Base-by-base conservation (phyloP, 768 basidiomycete species). In the Boletus reticuloceps region DNA sequence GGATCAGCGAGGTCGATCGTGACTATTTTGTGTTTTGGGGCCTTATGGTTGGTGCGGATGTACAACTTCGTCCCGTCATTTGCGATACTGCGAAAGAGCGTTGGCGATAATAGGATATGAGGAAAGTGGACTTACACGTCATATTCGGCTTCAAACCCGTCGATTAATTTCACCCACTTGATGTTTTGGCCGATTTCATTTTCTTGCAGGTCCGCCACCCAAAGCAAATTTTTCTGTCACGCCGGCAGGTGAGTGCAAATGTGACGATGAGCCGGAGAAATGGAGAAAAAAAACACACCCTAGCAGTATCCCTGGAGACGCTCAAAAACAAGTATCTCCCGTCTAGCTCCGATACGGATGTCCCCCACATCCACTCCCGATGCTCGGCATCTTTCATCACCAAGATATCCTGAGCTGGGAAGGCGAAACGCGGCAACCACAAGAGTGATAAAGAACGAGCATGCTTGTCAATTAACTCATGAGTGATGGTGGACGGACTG, bases 61-160 rank as follows among this genome's bases (percentile, higher is more conserved):
- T 84, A 89, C 55, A 91, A 75, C 55, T 76, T 70, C 8, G 84
- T 70, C 19, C 78, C 87, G 48, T 88, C 80, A 62, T 86, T 88
- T 14, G 81, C 78, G 51, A 90, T 73, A 47, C 88, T 91, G 56
- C 20, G 20, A 42, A 20, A 62, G 41, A 52, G 14, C 14, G 55
- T 54, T 22, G 46, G 51, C 20, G 16, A 50, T 17, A 12, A 42
- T 50, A 37, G 29, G 27, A 55, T 27, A 32, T 11, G 36, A 53
- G 14, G 13, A 44, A 43, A 19, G 43, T 13, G 12, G 4, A 69
- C 85, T 54, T 72, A 90, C 88, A 84, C 71, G 11, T 75, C 71
- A 61, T 86, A 91, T 65, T 82, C 79, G 1, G 85, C 80, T 6
- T 84, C 82, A 68, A 83, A 92, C n/a, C 82, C 76, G 61, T 89